phyloP scores from a whole-genome alignment of 371 early-diverging fungal genomes.

The Saksenaea vasiformis region DNA sequence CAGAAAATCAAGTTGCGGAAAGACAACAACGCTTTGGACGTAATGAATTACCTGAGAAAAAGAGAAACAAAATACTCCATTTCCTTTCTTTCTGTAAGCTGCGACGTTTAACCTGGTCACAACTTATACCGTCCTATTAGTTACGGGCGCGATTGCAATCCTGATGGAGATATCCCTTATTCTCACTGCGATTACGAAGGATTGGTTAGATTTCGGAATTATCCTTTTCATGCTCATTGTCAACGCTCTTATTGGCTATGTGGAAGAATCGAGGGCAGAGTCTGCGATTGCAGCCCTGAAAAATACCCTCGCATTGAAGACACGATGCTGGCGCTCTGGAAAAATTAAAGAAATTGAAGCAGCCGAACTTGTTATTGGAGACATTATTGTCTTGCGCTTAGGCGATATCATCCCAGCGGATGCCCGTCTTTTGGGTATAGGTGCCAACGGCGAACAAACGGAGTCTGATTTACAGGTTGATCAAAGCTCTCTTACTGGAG shows the following conservation, averaged over 20 bases:
- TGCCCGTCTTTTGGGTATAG: slow-evolving; percentile 82
- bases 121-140: slow-evolving; percentile 9
- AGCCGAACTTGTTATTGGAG: slow-evolving; percentile 82
- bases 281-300: slow-evolving; percentile 90
- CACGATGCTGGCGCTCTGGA: slow-evolving; percentile 79
- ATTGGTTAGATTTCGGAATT: slow-evolving; percentile 88
- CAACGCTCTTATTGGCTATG: slow-evolving; percentile 90
- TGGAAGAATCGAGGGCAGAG: slow-evolving; percentile 90
- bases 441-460: slow-evolving; percentile 78
- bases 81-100: slow-evolving; percentile 80
- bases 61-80: slow-evolving; percentile 82
- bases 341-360: slow-evolving; percentile 81
- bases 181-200: slow-evolving; percentile 67
- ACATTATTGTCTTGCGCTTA: slow-evolving; percentile 84
- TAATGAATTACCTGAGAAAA: slow-evolving; percentile 80
- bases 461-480: slow-evolving; percentile 85
- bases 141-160: slow-evolving; percentile 88
- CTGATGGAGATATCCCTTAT: slow-evolving; percentile 82
- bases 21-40: slow-evolving; percentile 67
- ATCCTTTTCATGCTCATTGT: slow-evolving; percentile 78
- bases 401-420: slow-evolving; percentile 97
- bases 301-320: slow-evolving; percentile 80
- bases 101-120: background rate
- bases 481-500: slow-evolving; percentile 95
- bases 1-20: slow-evolving; percentile 56